Base-by-base conservation (phyloP, 805 yeast genomes). In the Monosporozyma solicola region DNA sequence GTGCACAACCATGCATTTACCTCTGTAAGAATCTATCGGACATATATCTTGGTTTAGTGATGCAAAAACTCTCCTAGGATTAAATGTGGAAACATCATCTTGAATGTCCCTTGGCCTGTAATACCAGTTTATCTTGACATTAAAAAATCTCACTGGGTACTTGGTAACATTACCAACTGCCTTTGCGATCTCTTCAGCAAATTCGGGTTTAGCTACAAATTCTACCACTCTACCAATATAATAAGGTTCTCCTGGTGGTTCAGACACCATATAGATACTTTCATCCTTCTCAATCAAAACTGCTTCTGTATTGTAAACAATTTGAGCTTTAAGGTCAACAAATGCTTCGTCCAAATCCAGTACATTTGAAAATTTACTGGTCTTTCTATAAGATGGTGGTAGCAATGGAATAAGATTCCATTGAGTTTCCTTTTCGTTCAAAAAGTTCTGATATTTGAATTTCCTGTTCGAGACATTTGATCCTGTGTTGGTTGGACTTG, bases 191-290 rank as follows among this genome's bases (percentile, higher is more conserved):
- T 55, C 52, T 1, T 43, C 41, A 29, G 57, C 51, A 50, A 52
- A 64, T 50, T 60, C 65, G 7, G 59, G 54, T 53, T 58, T 61
- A 50, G 67, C 67, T 3, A 74, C 75, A 59, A 90, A 88, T 15
- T 91, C 94, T 74, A 87, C 79, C 41, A 92, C 76, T 44, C 92
- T 74, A 0, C 95, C 98, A 46, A 94, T 79, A 61, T 89, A 87
- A 72, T 86, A 94, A 0, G 98, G 97, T 61, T 89, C 97, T 2
- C 96, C 94, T 0, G 96, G 89, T 1, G 96, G 96, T 66, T 89
- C 97, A 57, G 94, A 82, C 11, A 91, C 77, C 82, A 91, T 82
- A 65, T 86, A 90, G 9, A 90, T 84, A 54, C 75, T 81, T 53
- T 90, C 95, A 51, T 70, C 62, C 43, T 62, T 57, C 47, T 58